A percentile compares a stretch with the other conserved stretches of the same genome.
Conservation (phyloP, 2,329 filamentous ascomycete species). For the Fusarium lateritium region DNA sequence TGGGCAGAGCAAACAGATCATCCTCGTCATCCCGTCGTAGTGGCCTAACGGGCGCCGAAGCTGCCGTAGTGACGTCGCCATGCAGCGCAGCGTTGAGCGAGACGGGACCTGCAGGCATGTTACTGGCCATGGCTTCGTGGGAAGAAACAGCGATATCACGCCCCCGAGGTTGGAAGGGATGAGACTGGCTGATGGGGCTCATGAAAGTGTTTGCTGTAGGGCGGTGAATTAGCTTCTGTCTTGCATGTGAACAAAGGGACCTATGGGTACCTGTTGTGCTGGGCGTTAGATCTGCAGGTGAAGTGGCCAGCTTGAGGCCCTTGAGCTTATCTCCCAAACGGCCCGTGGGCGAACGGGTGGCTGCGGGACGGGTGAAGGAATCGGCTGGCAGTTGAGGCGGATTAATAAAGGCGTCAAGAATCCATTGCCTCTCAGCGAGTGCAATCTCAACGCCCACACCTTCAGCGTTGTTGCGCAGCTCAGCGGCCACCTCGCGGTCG, state of each 20-base stretch:
- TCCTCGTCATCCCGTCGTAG: constrained; percentile 68
- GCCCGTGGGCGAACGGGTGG: constrained; percentile 76
- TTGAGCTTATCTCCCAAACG: constrained; percentile 84
- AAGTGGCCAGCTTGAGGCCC: constrained; percentile 84
- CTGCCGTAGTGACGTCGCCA: constrained; percentile 37
- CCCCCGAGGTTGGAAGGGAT: constrained; percentile 52
- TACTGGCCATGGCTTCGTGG: constrained; percentile 52
- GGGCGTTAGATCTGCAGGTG: constrained; percentile 73
- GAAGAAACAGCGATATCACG: constrained; percentile 56
- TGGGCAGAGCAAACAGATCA: constrained; percentile 87
- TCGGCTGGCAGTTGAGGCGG: constrained; percentile 45
- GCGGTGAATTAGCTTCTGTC: constrained; percentile 35
- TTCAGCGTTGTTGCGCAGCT: constrained; percentile 82
- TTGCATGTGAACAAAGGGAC: constrained; percentile 10
- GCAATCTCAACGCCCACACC: constrained; percentile 89
- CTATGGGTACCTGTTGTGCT: constrained; percentile 63
- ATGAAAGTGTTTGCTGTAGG: constrained; percentile 55
- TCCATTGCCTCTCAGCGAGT: constrained; percentile 86
- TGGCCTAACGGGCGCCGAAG: constrained; percentile 36
- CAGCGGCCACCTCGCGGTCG: constrained; percentile 81
- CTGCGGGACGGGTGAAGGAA: constrained; percentile 58
- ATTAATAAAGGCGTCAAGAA: constrained; percentile 78
- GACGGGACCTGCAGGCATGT: constrained; percentile 44
- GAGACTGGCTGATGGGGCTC: constrained; percentile 52
- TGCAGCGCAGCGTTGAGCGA: constrained; percentile 55